These are phyloP conservation scores for Blastobotrys americana DNA, from an alignment of 805 yeast genomes.

Conservation along the genomic window DNA sequence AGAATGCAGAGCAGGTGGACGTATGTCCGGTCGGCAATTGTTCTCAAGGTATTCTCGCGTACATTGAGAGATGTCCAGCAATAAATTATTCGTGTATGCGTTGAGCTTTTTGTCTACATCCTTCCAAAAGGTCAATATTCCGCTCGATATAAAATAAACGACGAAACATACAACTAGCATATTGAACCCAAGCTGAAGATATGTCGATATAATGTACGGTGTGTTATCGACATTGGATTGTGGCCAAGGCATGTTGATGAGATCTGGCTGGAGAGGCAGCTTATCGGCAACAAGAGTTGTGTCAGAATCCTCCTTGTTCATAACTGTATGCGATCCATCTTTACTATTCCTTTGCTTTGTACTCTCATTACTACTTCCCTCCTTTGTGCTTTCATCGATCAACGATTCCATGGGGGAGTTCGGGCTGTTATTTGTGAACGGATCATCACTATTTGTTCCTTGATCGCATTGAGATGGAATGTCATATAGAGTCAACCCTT, in stretches of 20 bases:
- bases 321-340: conserved; percentile 7
- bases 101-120: conserved; percentile 68
- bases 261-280: background rate
- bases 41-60: conserved; percentile 59
- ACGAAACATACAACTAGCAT: conserved; percentile 40
- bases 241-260: background rate
- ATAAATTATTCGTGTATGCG: conserved; percentile 45
- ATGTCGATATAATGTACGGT: conserved; percentile 55
- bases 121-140: conserved; percentile 43
- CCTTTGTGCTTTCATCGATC: background rate
- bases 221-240: conserved; percentile 15
- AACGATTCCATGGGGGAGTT: background rate
- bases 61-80: conserved; percentile 59
- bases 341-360: background rate
- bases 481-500: conserved; percentile 1
- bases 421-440: background rate
- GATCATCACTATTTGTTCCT: background rate
- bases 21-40: conserved; percentile 48
- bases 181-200: conserved; percentile 58
- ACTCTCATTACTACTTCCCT: background rate
- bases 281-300: conserved; percentile 21
- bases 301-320: conserved; percentile 22
- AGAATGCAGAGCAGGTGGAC: conserved; percentile 69
- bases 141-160: conserved; percentile 41
- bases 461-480: background rate